phyloP scores from a whole-genome alignment of 768 basidiomycete genomes.

The Boletellus emodensis region DNA sequence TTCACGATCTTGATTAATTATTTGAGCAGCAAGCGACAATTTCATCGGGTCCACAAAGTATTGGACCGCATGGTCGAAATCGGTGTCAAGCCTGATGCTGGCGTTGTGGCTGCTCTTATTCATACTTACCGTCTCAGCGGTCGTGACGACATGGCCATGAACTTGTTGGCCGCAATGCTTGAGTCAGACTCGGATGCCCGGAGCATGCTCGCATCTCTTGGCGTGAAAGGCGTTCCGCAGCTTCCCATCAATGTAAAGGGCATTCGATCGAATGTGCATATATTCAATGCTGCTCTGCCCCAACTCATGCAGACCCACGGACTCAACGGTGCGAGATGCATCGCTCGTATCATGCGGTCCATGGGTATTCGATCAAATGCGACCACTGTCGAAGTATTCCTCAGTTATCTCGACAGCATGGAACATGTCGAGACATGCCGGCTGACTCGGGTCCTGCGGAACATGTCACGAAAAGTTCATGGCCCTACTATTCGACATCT shows the following conservation, averaged over 20 bases:
- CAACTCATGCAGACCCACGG: conserved; percentile 49
- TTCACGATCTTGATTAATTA: conserved; percentile 62
- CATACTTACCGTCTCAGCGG: conserved; percentile 50
- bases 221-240: conserved; percentile 12
- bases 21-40: conserved; percentile 41
- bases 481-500: conserved; percentile 55
- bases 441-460: conserved; percentile 46
- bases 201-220: conserved; percentile 19
- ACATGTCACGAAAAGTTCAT: conserved; percentile 38
- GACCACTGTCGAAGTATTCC: conserved; percentile 51
- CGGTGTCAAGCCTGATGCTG: conserved; percentile 43
- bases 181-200: conserved; percentile 23
- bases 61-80: conserved; percentile 43
- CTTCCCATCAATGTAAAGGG: conserved; percentile 29
- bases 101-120: conserved; percentile 51
- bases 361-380: conserved; percentile 49
- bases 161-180: conserved; percentile 48
- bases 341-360: conserved; percentile 55
- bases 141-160: conserved; percentile 47
- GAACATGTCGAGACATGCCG: conserved; percentile 43
- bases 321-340: conserved; percentile 40
- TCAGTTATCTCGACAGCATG: conserved; percentile 45
- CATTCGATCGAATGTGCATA: conserved; percentile 36
- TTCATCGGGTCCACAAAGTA: conserved; percentile 43
- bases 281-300: conserved; percentile 61